Base-by-base conservation (phyloP, 2,329 filamentous ascomycete species). In the Verticillium isaacii region DNA sequence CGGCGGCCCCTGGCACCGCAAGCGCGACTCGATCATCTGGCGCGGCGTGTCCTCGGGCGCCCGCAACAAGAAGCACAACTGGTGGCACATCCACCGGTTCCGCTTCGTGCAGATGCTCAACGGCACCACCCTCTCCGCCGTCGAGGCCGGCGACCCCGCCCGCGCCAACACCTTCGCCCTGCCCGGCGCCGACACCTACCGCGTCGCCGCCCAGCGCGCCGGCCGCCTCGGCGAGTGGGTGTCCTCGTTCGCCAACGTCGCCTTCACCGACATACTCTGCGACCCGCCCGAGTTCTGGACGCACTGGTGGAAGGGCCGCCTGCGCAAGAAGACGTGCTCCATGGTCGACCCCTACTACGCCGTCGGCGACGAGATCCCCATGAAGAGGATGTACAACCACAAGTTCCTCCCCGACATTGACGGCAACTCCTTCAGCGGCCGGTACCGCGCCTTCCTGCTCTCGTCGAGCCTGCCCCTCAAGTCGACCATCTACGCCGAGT, bases 321-420 rank as follows among this genome's bases (percentile, higher is more conserved):
- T 29, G n/a, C 41, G 50, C 7, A 36, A 52, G 37, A 55, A 56
- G 58, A 60, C 19, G 32, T 73, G 71, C 66, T 32, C 32, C 17
- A 72, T 71, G 60, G 65, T 69, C 11, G 59, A 57, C 9, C 69
- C 71, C 6, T 68, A 65, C 57, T 64, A 69, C 29, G 56, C 61
- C 11, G 59, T 64, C 14, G 68, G 69, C 15, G 56, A 64, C 25
- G 60, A 63, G 25, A 60, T 71, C 15, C 62, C 68, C 15, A 74
- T 78, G 65, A 68, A 68, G 56, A 66, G 75, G 58, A 75, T 78
- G 64, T 78, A 77, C 65, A 56, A 52, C 37, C 70, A 78, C 68
- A 88, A 87, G 68, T 86, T 81, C 66, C 75, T 88, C 14, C 78
- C 82, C 0, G 86, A 89, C 68, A 77, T 88, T 32, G 86, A 89